phyloP scores from a whole-genome alignment of 1,139 yeast genomes.

The Magnusiomyces paraingens region DNA sequence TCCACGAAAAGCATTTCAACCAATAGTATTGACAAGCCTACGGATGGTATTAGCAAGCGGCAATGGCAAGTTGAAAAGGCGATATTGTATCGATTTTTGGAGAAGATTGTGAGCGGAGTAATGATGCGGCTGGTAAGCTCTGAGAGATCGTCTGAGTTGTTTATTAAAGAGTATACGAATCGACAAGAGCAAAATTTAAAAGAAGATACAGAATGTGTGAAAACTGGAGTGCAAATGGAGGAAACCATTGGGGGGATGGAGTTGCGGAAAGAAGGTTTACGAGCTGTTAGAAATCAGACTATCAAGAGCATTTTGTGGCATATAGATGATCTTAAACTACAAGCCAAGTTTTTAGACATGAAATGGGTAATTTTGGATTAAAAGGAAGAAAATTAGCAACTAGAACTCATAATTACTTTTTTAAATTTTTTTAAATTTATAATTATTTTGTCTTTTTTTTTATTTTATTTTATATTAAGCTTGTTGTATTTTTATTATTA shows the following conservation, averaged over 20 bases:
- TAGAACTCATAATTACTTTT: neutral
- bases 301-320: neutral
- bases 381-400: neutral
- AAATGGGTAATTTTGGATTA: slow-evolving; percentile 3
- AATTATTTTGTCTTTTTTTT: neutral
- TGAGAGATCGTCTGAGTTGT: neutral
- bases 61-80: neutral
- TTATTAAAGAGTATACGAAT: neutral
- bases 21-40: neutral
- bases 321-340: neutral
- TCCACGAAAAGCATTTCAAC: neutral
- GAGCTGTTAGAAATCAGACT: neutral
- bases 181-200: neutral
- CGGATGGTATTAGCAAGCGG: neutral
- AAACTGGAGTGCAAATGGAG: neutral
- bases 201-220: too few relatives aligned
- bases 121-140: neutral
- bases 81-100: neutral
- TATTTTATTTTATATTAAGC: neutral
- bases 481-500: neutral
- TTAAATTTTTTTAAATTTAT: neutral
- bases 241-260: neutral
- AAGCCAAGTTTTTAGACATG: neutral
- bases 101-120: neutral
- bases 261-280: neutral